Evolutionary conservation across 2,329 filamentous ascomycete species (phyloP).

Genomic region (Emmonsia crescens): DNA sequence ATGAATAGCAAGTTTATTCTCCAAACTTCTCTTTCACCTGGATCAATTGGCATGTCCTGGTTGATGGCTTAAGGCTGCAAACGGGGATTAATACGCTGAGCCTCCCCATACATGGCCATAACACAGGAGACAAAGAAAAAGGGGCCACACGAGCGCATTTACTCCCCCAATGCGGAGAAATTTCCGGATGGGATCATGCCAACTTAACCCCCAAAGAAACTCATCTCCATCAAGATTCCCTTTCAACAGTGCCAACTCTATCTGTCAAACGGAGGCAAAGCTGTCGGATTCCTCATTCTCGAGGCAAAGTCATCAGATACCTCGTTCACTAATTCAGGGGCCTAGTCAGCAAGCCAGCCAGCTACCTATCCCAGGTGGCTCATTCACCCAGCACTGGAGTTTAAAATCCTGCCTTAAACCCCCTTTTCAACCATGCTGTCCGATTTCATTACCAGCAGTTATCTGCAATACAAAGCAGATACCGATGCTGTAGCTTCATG

Average conservation of each 20-base stretch:
- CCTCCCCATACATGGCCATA: background rate
- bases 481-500: constrained; percentile 15
- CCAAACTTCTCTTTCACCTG: background rate
- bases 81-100: background rate
- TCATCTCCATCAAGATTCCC: background rate
- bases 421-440: background rate
- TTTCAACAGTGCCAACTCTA: background rate
- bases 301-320: background rate
- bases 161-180: background rate
- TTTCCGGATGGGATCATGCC: background rate
- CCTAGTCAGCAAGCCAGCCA: background rate
- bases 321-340: background rate
- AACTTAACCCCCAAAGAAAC: background rate
- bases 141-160: background rate
- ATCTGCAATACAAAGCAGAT: constrained; percentile 4
- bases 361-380: background rate
- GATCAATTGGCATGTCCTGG: background rate
- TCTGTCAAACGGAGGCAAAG: background rate
- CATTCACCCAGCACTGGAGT: background rate
- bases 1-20: background rate
- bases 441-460: constrained; percentile 1
- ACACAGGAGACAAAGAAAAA: background rate
- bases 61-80: background rate
- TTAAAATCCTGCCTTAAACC: background rate
- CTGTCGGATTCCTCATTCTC: background rate